A percentile compares a stretch with the other conserved stretches of the same genome.
These are phyloP conservation scores for Jaminaea rosea DNA, from an alignment of 1,284 basidiomycete genomes.

Conservation along the genomic window DNA sequence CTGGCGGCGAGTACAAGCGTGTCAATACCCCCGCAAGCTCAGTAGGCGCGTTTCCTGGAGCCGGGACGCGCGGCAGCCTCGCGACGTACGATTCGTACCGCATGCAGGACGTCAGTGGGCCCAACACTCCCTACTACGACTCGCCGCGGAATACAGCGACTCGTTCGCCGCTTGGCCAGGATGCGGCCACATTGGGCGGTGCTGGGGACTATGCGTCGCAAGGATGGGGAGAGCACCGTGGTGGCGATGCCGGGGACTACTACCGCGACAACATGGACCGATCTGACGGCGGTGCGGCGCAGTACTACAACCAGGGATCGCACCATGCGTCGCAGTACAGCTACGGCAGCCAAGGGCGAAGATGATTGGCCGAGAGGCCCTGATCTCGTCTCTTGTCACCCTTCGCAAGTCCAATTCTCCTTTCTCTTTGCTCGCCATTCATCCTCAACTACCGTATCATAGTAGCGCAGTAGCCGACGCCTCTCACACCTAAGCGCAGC, in stretches of 20 bases:
- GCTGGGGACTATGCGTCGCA: slow-evolving; percentile 16
- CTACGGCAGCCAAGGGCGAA: neutral
- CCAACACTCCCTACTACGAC: slow-evolving; percentile 23
- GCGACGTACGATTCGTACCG: slow-evolving; percentile 36
- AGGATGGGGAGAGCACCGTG: slow-evolving; percentile 37
- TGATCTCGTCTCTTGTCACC: neutral
- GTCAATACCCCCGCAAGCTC: slow-evolving; percentile 34
- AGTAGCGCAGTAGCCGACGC: too few species aligned
- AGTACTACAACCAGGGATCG: neutral
- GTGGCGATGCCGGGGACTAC: slow-evolving; percentile 32
- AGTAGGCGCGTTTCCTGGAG: slow-evolving; percentile 1
- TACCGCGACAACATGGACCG: slow-evolving; percentile 28
- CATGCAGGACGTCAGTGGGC: slow-evolving; percentile 26
- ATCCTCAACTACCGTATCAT: neutral
- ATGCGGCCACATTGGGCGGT: too few species aligned
- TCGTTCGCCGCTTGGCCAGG: slow-evolving; percentile 14
- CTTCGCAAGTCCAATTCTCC: neutral
- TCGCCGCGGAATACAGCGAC: slow-evolving; percentile 9
- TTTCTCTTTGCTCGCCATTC: neutral
- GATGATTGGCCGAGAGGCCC: neutral
- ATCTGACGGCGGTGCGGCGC: slow-evolving; percentile 4
- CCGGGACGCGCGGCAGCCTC: slow-evolving; percentile 18
- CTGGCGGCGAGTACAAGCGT: slow-evolving; percentile 34
- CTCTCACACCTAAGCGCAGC: too few species aligned
- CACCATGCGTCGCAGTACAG: neutral